Evolutionary conservation across 495 filamentous ascomycete species (phyloP).

Genomic region (Penicillium pulvis): DNA sequence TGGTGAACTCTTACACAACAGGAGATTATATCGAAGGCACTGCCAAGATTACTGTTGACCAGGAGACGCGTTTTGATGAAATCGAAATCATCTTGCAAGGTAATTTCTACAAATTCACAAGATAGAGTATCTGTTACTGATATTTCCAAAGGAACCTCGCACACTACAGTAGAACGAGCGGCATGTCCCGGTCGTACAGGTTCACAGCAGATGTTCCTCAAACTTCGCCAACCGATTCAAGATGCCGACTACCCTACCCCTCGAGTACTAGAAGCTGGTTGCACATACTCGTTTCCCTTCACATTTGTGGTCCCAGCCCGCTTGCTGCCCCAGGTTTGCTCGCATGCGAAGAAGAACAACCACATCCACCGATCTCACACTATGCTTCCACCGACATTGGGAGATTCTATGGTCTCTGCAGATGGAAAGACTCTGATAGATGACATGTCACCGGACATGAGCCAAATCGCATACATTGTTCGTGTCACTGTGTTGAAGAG

Average conservation of each 20-base stretch:
- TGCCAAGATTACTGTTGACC: constrained; percentile 58
- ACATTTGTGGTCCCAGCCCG: constrained; percentile 82
- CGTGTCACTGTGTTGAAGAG: constrained; percentile 56
- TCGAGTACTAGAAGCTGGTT: constrained; percentile 65
- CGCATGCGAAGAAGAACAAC: constrained; percentile 54
- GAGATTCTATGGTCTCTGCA: constrained; percentile 61
- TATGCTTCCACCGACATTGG: constrained; percentile 77
- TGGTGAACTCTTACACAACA: constrained; percentile 58
- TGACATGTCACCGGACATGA: constrained; percentile 84
- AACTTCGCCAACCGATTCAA: constrained; percentile 77
- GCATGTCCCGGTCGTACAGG: constrained; percentile 52
- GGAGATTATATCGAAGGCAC: constrained; percentile 61
- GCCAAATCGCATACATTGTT: constrained; percentile 71
- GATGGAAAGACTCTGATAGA: constrained; percentile 59
- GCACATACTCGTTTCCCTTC: constrained; percentile 76
- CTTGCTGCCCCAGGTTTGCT: constrained; percentile 64
- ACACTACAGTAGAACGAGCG: constrained; percentile 55
- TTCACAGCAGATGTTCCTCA: constrained; percentile 69
- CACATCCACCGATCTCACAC: constrained; percentile 73
- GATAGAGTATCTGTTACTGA: constrained; percentile 38
- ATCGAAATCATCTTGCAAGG: constrained; percentile 84
- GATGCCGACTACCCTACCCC: constrained; percentile 69
- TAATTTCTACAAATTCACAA: constrained; percentile 64
- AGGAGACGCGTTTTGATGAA: constrained; percentile 75
- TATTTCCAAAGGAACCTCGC: constrained; percentile 41